Evolutionary conservation across 1,139 yeast species (phyloP), one percentile per base, ranked within the genome.

Genomic region (Meyerozyma carpophila): DNA sequence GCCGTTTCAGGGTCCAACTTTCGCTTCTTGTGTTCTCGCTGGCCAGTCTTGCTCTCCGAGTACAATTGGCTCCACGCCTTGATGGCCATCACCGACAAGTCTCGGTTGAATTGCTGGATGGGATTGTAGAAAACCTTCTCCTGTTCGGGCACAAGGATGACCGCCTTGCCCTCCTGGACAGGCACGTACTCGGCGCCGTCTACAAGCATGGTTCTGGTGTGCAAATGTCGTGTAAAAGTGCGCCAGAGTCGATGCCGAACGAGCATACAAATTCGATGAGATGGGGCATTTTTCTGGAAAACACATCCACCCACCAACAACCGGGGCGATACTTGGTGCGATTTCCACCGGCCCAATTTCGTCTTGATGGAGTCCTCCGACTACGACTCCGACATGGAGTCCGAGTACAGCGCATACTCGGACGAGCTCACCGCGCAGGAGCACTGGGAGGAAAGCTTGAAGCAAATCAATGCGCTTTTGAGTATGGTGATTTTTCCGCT

Each of bases 41-140:
- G 37, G 32, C 44, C 43, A 28, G 42, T 32, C 29, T 42, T 25
- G 40, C 31, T 58, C 40, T 55, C 59, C 43, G 56, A 48, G 13
- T 54, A 43, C 41, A 84, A 55, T 48, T 83, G 79, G 32, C 82
- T 75, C 91, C 95, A 93, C 1, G 98, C 95, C 47, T 82, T 77
- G 50, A 93, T 91, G 8, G 89, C 91, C 56, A 86, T 70, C 6
- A 88, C 84, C 49, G 96, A 86, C 43, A 93, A 67, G 61, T 93
- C 99, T 55, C 99, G 76, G 61, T 93, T 93, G 65, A 91, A 93
- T 63, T 91, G 98, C 64, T 93, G 99, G 47, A 93, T 87, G 5
- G 95, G 98, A 59, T 93, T 93, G 68, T 94, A 93, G 59, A 93
- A 93, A 9, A 93, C 98, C 53, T 83, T 84, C 47, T 84, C 84